Evolutionary conservation across 208 protist species (phyloP).

Genomic region (Trichomonas gallinae): DNA sequence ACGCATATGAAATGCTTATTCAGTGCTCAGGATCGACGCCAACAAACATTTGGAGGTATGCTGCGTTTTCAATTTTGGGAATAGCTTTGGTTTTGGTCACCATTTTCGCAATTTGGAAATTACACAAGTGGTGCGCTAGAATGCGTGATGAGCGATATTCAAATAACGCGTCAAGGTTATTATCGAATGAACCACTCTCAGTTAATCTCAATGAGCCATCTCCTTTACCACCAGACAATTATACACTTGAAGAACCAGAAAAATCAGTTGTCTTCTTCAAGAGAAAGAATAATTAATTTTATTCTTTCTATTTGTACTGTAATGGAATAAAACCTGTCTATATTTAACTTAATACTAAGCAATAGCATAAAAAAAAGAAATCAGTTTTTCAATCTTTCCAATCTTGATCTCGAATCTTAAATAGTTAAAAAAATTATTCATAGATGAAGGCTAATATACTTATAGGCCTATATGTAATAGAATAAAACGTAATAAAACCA

Average conservation of each 20-base stretch:
- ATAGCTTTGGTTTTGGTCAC: neutral
- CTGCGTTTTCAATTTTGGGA: neutral
- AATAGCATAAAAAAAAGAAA: too few relatives aligned
- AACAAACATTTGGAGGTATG: neutral
- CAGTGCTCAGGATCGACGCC: neutral
- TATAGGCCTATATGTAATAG: too few relatives aligned
- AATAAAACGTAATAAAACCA: too few relatives aligned
- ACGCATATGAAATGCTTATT: neutral
- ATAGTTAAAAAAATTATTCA: too few relatives aligned
- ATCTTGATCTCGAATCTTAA: too few relatives aligned
- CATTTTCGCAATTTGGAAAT: neutral
- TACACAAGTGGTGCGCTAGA: neutral
- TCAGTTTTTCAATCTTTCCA: too few relatives aligned
- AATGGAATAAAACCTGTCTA: neutral
- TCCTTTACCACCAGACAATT: neutral
- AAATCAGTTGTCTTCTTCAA: neutral
- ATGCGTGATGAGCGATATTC: neutral
- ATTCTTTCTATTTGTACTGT: neutral
- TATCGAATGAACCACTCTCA: neutral
- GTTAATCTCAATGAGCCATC: neutral
- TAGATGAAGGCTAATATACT: too few relatives aligned
- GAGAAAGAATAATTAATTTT: neutral
- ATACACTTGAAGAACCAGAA: neutral
- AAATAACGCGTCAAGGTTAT: neutral
- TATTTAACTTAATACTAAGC: too few relatives aligned